Evolutionary conservation across 768 basidiomycete genomes (phyloP), one percentile per base, ranked within the genome.

Genomic region (Neoboletus brunneissimus): DNA sequence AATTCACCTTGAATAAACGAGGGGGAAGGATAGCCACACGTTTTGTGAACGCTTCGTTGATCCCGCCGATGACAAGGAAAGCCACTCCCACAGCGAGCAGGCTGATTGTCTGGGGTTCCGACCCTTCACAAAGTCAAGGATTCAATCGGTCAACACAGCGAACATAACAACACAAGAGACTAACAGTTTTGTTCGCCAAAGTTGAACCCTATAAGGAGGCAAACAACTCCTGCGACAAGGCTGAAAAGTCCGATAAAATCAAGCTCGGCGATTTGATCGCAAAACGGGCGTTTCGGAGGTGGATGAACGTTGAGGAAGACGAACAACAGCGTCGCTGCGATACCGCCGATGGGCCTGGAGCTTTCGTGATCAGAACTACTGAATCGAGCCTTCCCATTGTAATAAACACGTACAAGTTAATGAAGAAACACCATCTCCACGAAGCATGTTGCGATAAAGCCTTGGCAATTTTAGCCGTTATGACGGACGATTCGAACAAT

Each of bases 401-500:
- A 22, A 0, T 12, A 41, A n/a, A 35, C 29, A 64, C 82, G 50
- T 63, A 86, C 86, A 89, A 61, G 62, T 88, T 88, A 60, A 89
- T 84, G 66, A 81, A 88, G 69, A 89, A 88, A 63, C 86, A 87
- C 89, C 89, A 91, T 74, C 90, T 72, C 90, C 90, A 93, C 0
- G 84, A 77, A 15, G 81, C 85, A 64, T 88, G 85, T 65, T 91
- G 84, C 0, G 88, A 81, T 54, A 92, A 80, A 13, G 76, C 83
- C 86, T 87, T 54, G 45, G 29, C 15, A 10, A 9, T 56, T 31
- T 59, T 16, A 53, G 29, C 6, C 12, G 9, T 25, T 5, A 25
- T 6, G 0, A 13, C 1, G 0, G 16, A 31, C 1, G 1, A 27
- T 46, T n/a, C 13, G 3, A 44, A 34, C 1, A 29, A 25, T n/a